phyloP scores from a whole-genome alignment of 192 early-diverging fungal genomes.

The Entophlyctis helioformis region DNA sequence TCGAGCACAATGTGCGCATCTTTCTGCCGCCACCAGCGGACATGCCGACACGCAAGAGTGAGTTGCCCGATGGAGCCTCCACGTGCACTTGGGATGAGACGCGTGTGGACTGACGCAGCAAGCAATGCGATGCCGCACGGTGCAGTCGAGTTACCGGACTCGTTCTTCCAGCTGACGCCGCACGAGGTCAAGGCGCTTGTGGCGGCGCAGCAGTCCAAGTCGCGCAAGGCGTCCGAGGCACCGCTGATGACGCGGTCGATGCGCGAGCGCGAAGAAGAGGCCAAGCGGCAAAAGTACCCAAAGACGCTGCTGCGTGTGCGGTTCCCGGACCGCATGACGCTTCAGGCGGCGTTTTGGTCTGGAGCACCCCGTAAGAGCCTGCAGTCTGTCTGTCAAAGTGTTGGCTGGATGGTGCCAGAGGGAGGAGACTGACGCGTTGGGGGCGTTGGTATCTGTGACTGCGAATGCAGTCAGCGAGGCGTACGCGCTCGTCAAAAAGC shows the following conservation, averaged over 20 bases:
- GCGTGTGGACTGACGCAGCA: too few relatives aligned
- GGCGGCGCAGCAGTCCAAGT: constrained; percentile 30
- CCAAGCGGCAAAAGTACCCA: constrained; percentile 53
- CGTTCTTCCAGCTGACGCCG: constrained; percentile 67
- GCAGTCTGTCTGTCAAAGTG: background rate
- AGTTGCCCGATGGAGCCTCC: too few relatives aligned
- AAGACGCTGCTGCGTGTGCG: constrained; percentile 67
- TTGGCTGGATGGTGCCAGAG: constrained; percentile 6
- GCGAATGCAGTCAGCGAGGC: constrained; percentile 1
- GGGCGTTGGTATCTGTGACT: too few relatives aligned
- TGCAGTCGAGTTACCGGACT: constrained; percentile 75
- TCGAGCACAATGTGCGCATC: constrained; percentile 29
- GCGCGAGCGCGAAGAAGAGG: constrained; percentile 59
- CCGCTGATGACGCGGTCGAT: constrained; percentile 70
- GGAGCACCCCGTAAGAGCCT: constrained; percentile 38
- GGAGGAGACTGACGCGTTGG: too few relatives aligned
- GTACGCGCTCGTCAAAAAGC: constrained; percentile 3
- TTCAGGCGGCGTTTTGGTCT: constrained; percentile 67
- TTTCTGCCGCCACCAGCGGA: constrained; percentile 37
- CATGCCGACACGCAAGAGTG: background rate
- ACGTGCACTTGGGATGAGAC: too few relatives aligned
- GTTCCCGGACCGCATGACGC: constrained; percentile 62
- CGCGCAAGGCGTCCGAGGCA: constrained; percentile 37
- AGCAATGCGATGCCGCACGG: background rate
- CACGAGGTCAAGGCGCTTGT: constrained; percentile 61